Evolutionary conservation across 2,329 filamentous ascomycete species (phyloP).

Genomic region (Neonectria neomacrospora): DNA sequence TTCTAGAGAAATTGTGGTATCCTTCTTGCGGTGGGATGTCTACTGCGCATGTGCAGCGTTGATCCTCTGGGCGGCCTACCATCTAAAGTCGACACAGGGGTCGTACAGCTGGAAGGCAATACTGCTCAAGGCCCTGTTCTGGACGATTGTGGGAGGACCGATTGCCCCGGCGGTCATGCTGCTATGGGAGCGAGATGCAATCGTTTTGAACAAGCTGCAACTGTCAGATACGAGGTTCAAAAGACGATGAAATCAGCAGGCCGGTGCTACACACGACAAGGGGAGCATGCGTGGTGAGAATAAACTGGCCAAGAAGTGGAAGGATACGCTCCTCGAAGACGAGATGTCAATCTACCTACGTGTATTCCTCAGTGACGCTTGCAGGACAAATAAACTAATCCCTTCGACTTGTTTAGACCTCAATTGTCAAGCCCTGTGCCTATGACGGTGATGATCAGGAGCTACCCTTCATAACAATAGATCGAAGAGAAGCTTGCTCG

Average conservation of each 20-base stretch:
- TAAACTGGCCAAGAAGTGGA: no score
- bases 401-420: no score
- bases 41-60: conserved; percentile 36
- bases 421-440: no score
- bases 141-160: conserved; percentile 30
- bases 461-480: background rate
- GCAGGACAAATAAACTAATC: no score
- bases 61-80: conserved; percentile 32
- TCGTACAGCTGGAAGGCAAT: background rate
- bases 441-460: no score
- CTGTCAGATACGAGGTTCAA: background rate
- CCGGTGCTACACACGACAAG: background rate
- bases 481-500: conserved; percentile 4
- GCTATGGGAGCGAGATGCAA: conserved; percentile 29
- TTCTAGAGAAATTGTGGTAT: conserved; percentile 32
- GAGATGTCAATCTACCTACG: no score
- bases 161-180: conserved; percentile 34
- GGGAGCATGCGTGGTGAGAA: no score
- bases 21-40: conserved; percentile 38
- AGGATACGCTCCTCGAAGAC: no score
- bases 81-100: conserved; percentile 12
- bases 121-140: background rate
- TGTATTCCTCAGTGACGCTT: no score
- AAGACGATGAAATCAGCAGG: conserved; percentile 12
- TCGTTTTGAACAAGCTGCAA: conserved; percentile 14